A percentile compares a stretch with the other conserved stretches of the same genome.
These are phyloP conservation scores for Ceratorhiza oryzae-sativae DNA, from an alignment of 1,284 basidiomycete species.

Conservation along the genomic window DNA sequence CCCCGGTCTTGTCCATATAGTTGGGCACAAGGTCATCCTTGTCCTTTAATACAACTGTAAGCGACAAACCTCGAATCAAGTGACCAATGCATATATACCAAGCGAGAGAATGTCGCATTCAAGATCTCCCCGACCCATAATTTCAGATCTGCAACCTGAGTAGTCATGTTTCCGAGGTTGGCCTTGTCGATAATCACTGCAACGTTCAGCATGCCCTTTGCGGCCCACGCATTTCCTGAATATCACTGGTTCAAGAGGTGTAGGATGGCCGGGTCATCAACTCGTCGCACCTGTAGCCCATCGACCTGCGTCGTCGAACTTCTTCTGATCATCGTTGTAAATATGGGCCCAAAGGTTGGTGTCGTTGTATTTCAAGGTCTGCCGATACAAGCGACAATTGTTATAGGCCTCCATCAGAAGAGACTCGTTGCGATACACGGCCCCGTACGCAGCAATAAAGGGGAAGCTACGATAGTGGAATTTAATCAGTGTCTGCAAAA, in stretches of 20 bases:
- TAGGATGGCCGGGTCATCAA: neutral
- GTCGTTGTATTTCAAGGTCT: neutral
- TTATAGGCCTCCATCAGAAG: neutral
- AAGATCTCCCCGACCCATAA: neutral
- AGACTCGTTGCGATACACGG: neutral
- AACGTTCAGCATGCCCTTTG: conserved; percentile 24
- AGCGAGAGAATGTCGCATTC: neutral
- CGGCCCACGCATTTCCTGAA: conserved; percentile 22
- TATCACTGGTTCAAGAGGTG: neutral
- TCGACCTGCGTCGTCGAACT: neutral
- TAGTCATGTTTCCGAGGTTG: neutral
- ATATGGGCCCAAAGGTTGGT: neutral
- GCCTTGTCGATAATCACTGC: conserved; percentile 3
- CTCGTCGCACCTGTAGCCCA: conserved; percentile 11
- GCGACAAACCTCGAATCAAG: neutral
- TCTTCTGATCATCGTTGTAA: neutral
- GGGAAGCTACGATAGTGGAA: neutral
- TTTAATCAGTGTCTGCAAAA: neutral
- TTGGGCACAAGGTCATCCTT: conserved; percentile 16
- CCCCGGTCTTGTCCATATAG: conserved; percentile 10
- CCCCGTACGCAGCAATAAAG: conserved; percentile 11
- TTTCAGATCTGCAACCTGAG: neutral
- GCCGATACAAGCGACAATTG: conserved; percentile 6
- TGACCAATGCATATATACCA: neutral
- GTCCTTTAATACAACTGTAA: neutral